Base-by-base conservation (phyloP, 2,329 filamentous ascomycete species). In the Ophiostoma sp. region DNA sequence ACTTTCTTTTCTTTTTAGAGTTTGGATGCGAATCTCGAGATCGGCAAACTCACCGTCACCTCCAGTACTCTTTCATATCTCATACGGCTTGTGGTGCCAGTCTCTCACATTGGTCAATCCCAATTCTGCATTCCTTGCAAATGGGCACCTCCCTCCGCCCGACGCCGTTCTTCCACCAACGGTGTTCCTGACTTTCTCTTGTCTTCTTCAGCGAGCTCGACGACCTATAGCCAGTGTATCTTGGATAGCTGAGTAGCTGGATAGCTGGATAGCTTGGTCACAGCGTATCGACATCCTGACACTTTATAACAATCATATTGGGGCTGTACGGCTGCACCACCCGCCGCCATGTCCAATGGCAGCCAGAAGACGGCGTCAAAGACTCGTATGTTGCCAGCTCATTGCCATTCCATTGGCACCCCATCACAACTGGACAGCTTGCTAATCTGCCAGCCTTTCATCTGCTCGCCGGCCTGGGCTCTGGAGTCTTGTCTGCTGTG, bases 401-500 rank as follows among this genome's bases (percentile, higher is more conserved):
- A 39, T 60, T 20, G 67, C 1, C 33, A 27, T 20, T 57, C 20
- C 36, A 13, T 4, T 39, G 13, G 6, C 39, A 11, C 8, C 8
- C 2, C 3, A 13, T 13, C 3, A 1, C 39, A 41, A 13, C 39
- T 31, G 1, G 27, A 31, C 31, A 36, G 64, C 15, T 31, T 23
- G 33, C 68, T 52, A 62, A 73, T 36, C 4, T 27, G 4, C 0
- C 23, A 91, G 89, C 87, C 74, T 93, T 92, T 79, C 95, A 98
- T 81, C 96, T 98, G 79, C 81, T 90, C 74, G 94, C 94, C 73
- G 95, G 95, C 73, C 87, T 98, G 70, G 87, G 88, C 76, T 97
- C 94, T 8, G 95, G 95, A 76, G 85, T 96, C 68, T 87, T 92
- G 74, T 95, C 93, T 68, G 94, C 95, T 70, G 89, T 96, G 72